Percentiles rank a stretch among this genome's conserved stretches.
Conservation (phyloP, 2,329 filamentous ascomycete species). For the Clarireedia sp. region DNA sequence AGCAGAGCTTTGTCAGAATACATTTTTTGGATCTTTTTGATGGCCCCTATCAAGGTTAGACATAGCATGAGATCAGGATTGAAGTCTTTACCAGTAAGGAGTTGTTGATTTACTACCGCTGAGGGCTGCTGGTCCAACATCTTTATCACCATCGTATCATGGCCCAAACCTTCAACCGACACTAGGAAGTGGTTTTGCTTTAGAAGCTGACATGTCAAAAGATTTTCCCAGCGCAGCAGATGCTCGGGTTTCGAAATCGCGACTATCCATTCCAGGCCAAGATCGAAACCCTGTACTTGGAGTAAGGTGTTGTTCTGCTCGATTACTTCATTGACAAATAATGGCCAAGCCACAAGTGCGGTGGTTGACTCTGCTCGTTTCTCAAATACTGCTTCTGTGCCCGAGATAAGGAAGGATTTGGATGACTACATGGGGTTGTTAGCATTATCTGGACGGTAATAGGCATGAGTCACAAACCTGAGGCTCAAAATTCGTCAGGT, state of each 20-base stretch:
- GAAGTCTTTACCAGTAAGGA: neutral
- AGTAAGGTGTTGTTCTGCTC: slow-evolving; percentile 36
- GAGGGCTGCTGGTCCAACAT: neutral
- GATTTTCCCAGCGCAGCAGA: slow-evolving; percentile 35
- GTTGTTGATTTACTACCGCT: neutral
- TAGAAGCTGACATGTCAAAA: slow-evolving; percentile 4
- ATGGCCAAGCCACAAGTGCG: slow-evolving; percentile 38
- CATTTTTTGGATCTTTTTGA: slow-evolving; percentile 7
- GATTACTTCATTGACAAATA: slow-evolving; percentile 46
- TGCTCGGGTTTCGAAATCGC: slow-evolving; percentile 43
- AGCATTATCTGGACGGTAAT: slow-evolving; percentile 38
- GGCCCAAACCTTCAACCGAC: neutral
- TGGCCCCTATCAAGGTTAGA: neutral
- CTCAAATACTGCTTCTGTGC: slow-evolving; percentile 24
- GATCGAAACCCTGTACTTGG: slow-evolving; percentile 26
- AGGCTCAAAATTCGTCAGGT: slow-evolving; percentile 17
- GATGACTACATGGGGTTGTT: slow-evolving; percentile 31
- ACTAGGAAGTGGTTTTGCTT: slow-evolving; percentile 5
- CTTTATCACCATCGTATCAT: neutral
- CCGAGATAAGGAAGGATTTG: slow-evolving; percentile 10
- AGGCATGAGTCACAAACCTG: slow-evolving; percentile 12
- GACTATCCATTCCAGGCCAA: slow-evolving; percentile 45
- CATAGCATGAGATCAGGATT: neutral
- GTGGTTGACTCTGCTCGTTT: slow-evolving; percentile 39
- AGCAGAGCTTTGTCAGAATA: slow-evolving; percentile 11